Conservation (phyloP, 2,329 filamentous ascomycete genomes). For the Colletotrichum gloeosporioides region DNA sequence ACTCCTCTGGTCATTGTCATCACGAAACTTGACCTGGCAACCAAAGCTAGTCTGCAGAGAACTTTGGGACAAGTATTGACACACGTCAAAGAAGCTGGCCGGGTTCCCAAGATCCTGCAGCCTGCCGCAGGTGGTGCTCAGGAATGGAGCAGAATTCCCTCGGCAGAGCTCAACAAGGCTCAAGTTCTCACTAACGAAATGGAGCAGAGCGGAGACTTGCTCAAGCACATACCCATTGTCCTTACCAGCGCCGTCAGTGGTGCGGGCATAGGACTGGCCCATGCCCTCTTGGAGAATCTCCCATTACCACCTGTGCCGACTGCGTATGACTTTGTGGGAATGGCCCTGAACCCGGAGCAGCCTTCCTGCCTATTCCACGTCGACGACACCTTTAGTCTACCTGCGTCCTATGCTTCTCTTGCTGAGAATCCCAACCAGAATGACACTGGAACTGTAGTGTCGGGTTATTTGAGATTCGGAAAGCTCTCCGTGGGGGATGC, state of each 20-base stretch:
- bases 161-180: conserved; percentile 62
- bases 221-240: conserved; percentile 77
- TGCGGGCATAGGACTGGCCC: conserved; percentile 78
- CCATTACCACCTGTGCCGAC: conserved; percentile 68
- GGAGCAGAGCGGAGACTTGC: conserved; percentile 42
- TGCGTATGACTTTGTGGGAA: conserved; percentile 58
- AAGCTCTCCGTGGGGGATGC: conserved; percentile 78
- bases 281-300: conserved; percentile 79
- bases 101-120: conserved; percentile 76
- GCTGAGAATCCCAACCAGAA: conserved; percentile 40
- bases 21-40: conserved; percentile 90
- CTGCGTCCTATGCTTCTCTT: conserved; percentile 62
- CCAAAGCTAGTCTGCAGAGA: conserved; percentile 70
- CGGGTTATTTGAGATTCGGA: conserved; percentile 84
- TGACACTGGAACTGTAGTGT: conserved; percentile 74
- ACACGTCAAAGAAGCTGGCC: conserved; percentile 75
- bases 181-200: conserved; percentile 60
- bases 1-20: conserved; percentile 82
- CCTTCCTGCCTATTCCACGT: conserved; percentile 80
- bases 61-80: conserved; percentile 78
- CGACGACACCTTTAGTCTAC: conserved; percentile 85
- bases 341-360: conserved; percentile 62
- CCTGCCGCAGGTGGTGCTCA: conserved; percentile 53
- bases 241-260: conserved; percentile 89
- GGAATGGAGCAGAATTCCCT: conserved; percentile 62